Conservation (phyloP, 148 eudicot genomes). For the Polygonum maritimum region DNA sequence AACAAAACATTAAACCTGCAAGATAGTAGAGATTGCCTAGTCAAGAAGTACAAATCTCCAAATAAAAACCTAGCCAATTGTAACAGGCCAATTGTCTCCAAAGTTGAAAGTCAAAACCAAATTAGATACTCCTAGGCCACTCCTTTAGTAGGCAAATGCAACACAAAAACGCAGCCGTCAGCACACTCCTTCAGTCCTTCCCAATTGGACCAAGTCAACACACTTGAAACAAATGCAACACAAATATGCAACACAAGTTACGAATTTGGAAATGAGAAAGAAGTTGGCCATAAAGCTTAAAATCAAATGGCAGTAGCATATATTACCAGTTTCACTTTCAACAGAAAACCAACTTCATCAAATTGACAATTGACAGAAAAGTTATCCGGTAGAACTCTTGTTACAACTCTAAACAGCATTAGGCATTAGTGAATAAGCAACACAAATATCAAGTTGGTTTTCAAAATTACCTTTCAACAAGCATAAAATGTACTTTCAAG, state of each 20-base stretch:
- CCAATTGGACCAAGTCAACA: conserved; percentile 52
- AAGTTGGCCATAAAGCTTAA: background rate
- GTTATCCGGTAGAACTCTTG: too few relatives aligned
- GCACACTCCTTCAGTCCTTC: conserved; percentile 68
- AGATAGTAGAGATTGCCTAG: too few relatives aligned
- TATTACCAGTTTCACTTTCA: too few relatives aligned
- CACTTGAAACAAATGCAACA: conserved; percentile 25
- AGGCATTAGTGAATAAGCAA: background rate
- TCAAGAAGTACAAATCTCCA: background rate
- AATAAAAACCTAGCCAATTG: background rate
- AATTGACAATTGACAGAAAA: background rate
- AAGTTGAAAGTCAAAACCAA: background rate
- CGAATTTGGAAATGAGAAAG: too few relatives aligned
- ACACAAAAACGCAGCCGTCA: too few relatives aligned
- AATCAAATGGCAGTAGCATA: background rate
- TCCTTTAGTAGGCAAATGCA: too few relatives aligned
- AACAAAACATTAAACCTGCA: too few relatives aligned
- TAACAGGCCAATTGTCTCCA: background rate
- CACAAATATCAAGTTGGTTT: background rate
- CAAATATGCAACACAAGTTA: too few relatives aligned
- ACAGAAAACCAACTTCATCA: background rate
- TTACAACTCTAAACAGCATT: background rate
- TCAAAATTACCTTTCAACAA: conserved; percentile 20
- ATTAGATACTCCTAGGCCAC: conserved; percentile 40
- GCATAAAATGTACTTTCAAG: too few relatives aligned